Percentiles rank a stretch among this genome's conserved stretches.
phyloP scores from a whole-genome alignment of 2,329 filamentous ascomycete genomes.

The Colletotrichum acutatum region DNA sequence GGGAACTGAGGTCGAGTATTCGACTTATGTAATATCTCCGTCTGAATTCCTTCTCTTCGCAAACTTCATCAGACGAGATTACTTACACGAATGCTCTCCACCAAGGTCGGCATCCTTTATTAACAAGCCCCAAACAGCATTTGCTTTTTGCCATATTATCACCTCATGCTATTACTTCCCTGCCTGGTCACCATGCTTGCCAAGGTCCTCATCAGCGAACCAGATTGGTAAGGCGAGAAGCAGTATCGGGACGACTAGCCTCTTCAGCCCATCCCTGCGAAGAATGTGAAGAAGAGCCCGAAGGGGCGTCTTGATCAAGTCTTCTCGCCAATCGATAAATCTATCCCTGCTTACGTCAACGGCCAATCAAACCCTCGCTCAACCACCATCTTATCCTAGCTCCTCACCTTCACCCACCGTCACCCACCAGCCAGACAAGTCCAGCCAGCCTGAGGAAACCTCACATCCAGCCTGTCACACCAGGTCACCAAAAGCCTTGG shows the following conservation, averaged over 20 bases:
- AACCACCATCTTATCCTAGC: no score
- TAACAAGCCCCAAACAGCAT: background rate
- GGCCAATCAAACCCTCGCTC: conserved; percentile 2
- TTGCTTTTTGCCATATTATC: background rate
- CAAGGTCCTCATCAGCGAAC: background rate
- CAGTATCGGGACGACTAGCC: background rate
- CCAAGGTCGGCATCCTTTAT: background rate
- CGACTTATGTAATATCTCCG: no score
- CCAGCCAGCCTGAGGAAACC: background rate
- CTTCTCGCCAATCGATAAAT: conserved; percentile 14
- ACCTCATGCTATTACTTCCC: background rate
- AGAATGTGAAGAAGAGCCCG: background rate
- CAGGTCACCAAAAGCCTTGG: background rate
- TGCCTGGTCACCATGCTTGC: background rate
- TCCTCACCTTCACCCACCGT: no score
- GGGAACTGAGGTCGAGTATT: no score
- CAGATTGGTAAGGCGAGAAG: background rate
- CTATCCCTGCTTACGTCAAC: background rate
- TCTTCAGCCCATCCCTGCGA: conserved; percentile 5
- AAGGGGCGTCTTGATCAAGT: conserved; percentile 12
- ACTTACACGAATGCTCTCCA: background rate
- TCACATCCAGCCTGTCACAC: background rate
- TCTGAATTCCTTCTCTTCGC: background rate
- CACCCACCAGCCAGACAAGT: background rate
- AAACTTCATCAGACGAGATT: background rate